Conservation (phyloP, 1,284 basidiomycete genomes). For the Microbotryum scabiosae region DNA sequence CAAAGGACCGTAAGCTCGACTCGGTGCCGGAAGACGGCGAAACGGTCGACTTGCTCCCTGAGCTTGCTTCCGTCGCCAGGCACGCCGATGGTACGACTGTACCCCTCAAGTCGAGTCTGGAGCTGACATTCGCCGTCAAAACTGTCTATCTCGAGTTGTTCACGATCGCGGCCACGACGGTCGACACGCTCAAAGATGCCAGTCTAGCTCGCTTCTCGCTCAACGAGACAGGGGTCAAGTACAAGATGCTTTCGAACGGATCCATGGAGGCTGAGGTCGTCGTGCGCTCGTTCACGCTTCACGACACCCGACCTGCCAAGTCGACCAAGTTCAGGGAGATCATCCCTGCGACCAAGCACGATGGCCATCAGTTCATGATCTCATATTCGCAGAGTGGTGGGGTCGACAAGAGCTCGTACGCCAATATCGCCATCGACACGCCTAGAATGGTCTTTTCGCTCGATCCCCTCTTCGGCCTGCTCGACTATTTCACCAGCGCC, state of each 20-base stretch:
- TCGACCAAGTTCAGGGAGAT: conserved; percentile 84
- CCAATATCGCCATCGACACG: conserved; percentile 82
- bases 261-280: conserved; percentile 79
- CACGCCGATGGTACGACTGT: conserved; percentile 51
- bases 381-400: conserved; percentile 68
- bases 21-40: conserved; percentile 2
- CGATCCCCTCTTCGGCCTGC: conserved; percentile 80
- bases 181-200: conserved; percentile 59
- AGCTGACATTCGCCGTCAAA: conserved; percentile 66
- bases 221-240: conserved; percentile 65
- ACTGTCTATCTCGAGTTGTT: conserved; percentile 88
- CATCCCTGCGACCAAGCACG: conserved; percentile 77
- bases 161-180: conserved; percentile 55
- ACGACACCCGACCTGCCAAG: conserved; percentile 71
- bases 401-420: conserved; percentile 53
- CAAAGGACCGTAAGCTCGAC: conserved; percentile 16
- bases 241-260: conserved; percentile 76
- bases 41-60: conserved; percentile 46
- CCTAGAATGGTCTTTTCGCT: conserved; percentile 90
- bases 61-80: conserved; percentile 42
- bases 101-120: conserved; percentile 57
- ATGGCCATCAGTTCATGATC: conserved; percentile 84
- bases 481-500: conserved; percentile 72
- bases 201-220: conserved; percentile 82
- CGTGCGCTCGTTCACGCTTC: conserved; percentile 82